Evolutionary conservation across 805 yeast genomes (phyloP), one percentile per base, ranked within the genome.

Genomic region (Candida germanica): DNA sequence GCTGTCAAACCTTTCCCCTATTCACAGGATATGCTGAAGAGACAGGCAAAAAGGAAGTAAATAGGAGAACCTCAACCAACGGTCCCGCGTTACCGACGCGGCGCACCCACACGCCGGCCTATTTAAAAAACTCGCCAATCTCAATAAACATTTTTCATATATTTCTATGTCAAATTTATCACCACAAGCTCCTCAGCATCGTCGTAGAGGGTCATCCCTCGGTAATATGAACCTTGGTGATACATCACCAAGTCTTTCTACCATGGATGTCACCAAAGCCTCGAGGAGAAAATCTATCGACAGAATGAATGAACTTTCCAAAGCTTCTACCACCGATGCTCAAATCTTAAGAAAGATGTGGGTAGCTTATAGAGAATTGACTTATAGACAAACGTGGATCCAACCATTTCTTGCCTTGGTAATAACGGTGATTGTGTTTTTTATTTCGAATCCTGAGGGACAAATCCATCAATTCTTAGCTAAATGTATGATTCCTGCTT

Each of bases 181-280:
- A 10, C 23, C 29, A 14, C 29, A 13, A 11, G 17, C 35, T 9
- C 33, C 32, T 5, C 17, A 15, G 3, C 39, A 34, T 29, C 66
- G 71, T 41, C 64, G 64, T 37, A 56, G 87, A 46, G 71, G 77
- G 7, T 81, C 93, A 1, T 81, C 89, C 0, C 82, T 87, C 11
- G 95, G 95, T 3, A 71, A 75, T 23, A 77, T 87, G 34, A 71
- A 78, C 35, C 61, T 87, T 3, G 96, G 95, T 16, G 95, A 87
- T 53, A 56, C 78, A 6, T 82, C 78, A 2, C 80, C 86, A 2
- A 71, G 83, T 1, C 66, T 87, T 28, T 68, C 86, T 9, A 82
- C 94, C 1, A 78, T 81, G 77, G 61, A 67, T n/a, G 63, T 74
- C 13, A 61, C 75, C 9, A 61, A 61, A 35, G 54, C 62, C 38